Evolutionary conservation across 2,329 filamentous ascomycete species (phyloP), one percentile per base, ranked within the genome.

Genomic region (Cercospora zeina): DNA sequence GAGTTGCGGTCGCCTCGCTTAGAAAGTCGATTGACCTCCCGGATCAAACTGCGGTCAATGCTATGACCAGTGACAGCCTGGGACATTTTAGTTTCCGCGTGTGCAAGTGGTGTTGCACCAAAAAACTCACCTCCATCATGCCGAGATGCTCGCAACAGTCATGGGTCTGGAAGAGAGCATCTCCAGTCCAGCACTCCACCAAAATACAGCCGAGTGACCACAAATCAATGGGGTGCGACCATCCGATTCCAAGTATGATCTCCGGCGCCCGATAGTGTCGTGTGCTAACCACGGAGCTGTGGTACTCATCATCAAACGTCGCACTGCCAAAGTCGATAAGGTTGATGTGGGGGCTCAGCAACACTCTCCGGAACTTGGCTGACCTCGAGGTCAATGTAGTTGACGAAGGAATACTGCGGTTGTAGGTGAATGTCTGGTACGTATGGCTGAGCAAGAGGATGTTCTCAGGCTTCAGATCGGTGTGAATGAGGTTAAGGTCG

Each of bases 401-500:
- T 9, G 85, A 87, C 2, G 85, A 87, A 2, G 86, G 86, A 27
- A 88, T 87, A 61, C 83, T 85, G 58, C 86, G 82, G 74, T 87
- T 87, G 74, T 88, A 88, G 36, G 86, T 88, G 70, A 88, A 88
- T 1, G 86, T 88, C 71, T 88, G 86, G 69, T 88, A 88, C 50
- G 78, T 78, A 73, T 83, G 86, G 73, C 83, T 85, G 63, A 88
- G 84, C 24, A 88, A 80, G 16, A 88, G 80, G 64, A 88, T 88
- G 68, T 88, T 88, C 75, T 88, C 86, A 2, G 86, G 86, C 73
- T 88, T 88, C 64, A 88, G 73, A 75, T 88, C 86, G 47, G 95
- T 99, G 75, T 99, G 95, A 64, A 99, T 97, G 67, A 99, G 85
- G 75, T 97, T 96, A 16, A 99, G 84, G 77, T 99, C 95, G 74